These are phyloP conservation scores for Debaryomyces prosopidis DNA, from an alignment of 805 yeast genomes.

Conservation along the genomic window DNA sequence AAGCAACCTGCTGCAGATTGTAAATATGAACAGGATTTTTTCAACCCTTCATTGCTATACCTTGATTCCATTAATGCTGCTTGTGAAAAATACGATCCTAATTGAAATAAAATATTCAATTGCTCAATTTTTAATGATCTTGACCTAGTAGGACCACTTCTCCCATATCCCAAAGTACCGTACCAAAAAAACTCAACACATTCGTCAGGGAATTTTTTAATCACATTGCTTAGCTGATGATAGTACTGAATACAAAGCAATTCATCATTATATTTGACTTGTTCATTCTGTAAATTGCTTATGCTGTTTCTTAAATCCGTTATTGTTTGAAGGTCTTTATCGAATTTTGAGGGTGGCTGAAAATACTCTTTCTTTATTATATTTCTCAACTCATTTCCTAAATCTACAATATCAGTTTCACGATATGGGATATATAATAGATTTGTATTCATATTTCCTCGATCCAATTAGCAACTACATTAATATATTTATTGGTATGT, in stretches of 20 bases:
- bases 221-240: conserved; percentile 42
- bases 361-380: conserved; percentile 50
- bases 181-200: conserved; percentile 69
- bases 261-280: conserved; percentile 30
- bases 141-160: conserved; percentile 46
- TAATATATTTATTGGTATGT: no score
- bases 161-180: conserved; percentile 60
- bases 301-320: conserved; percentile 45
- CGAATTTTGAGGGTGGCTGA: conserved; percentile 36
- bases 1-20: conserved; percentile 76
- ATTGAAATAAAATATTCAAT: conserved; percentile 63
- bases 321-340: conserved; percentile 32
- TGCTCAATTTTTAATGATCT: conserved; percentile 60
- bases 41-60: conserved; percentile 54
- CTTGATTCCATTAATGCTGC: conserved; percentile 50
- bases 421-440: conserved; percentile 54
- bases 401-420: conserved; percentile 41
- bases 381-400: conserved; percentile 39
- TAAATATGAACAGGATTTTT: conserved; percentile 60
- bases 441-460: conserved; percentile 26
- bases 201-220: conserved; percentile 63
- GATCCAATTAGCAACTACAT: no score
- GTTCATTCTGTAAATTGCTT: conserved; percentile 29
- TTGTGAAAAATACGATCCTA: conserved; percentile 64
- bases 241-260: conserved; percentile 47